Base-by-base conservation (phyloP, 2,329 filamentous ascomycete genomes). In the Dissoconium aciculare region DNA sequence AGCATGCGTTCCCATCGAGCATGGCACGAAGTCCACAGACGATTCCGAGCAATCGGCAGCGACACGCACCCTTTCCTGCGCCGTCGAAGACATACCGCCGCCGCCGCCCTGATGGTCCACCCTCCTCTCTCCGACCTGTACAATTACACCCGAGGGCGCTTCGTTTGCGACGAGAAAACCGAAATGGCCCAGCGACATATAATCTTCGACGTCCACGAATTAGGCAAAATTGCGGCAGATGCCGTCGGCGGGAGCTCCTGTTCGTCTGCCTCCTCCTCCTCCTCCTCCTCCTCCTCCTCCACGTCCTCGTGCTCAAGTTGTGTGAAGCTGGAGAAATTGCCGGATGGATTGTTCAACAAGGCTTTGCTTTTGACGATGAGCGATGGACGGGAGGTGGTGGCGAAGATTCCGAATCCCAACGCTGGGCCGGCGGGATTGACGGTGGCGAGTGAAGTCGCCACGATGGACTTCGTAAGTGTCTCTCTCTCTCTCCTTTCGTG, bases 381-480 rank as follows among this genome's bases (percentile, higher is more conserved):
- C 12, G 53, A 47, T 10, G 29, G 44, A 28, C 46, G 51, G 33
- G 54, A 57, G 33, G 45, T 50, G 11, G 34, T 46, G n/a, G 51
- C 45, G 33, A 26, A 41, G 47, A n/a, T 39, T 53, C 28, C 15
- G 33, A 15, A 15, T 2, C 44, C 42, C 16, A 29, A 54, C 38
- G 50, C 51, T 34, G 54, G 54, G 3, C 15, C 37, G 17, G 34
- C 46, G 16, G 50, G 52, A 33, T 50, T 46, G 16, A 54, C 49
- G 5, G 57, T 51, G 12, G 53, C 54, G 5, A 55, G 50, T 29
- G 55, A 57, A 39, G 53, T 53, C 21, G 55, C 55, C 3, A 57
- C 54, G 10, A 54, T 56, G 51, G 44, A 50, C 16, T 51, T 38
- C n/a, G 33, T 32, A 28, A 2, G 11, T 32, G n/a, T n/a, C n/a